Evolutionary conservation across 2,329 filamentous ascomycete species (phyloP).

Genomic region (Dactylellina cionopaga): DNA sequence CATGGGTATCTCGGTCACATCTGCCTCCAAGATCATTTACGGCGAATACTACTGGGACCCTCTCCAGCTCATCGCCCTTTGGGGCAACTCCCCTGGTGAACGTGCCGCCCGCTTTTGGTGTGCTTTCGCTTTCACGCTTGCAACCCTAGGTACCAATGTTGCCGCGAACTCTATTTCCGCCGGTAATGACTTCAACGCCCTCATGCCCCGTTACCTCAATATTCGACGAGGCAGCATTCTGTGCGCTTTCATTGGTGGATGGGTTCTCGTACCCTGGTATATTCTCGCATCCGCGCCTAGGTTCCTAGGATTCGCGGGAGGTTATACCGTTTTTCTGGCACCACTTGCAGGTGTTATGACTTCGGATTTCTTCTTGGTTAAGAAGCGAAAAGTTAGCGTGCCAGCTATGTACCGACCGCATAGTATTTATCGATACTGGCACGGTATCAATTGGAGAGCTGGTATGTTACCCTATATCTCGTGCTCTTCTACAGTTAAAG

Average conservation of each 20-base stretch:
- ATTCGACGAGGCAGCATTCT: conserved; percentile 69
- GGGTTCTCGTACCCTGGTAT: conserved; percentile 73
- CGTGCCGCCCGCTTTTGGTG: conserved; percentile 64
- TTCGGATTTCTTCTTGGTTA: conserved; percentile 70
- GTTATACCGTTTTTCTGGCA: conserved; percentile 73
- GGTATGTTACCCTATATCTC: conserved; percentile 9
- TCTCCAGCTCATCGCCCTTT: conserved; percentile 63
- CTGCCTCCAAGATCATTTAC: conserved; percentile 66
- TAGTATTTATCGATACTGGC: conserved; percentile 37
- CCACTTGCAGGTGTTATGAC: conserved; percentile 72
- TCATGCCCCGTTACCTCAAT: conserved; percentile 68
- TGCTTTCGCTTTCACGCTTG: conserved; percentile 67
- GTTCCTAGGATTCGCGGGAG: conserved; percentile 73
- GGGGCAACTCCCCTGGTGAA: conserved; percentile 62
- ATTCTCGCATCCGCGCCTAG: conserved; percentile 70
- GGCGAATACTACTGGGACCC: conserved; percentile 67
- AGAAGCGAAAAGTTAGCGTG: conserved; percentile 65
- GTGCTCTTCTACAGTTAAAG: neutral
- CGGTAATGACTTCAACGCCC: conserved; percentile 69
- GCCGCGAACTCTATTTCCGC: conserved; percentile 67
- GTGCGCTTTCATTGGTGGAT: conserved; percentile 67
- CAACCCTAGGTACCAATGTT: conserved; percentile 68
- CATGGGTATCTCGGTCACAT: conserved; percentile 70
- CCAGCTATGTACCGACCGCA: conserved; percentile 45
- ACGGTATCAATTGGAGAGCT: conserved; percentile 46